Evolutionary conservation across 2,329 filamentous ascomycete genomes (phyloP).

Genomic region (Aspergillus ruber): DNA sequence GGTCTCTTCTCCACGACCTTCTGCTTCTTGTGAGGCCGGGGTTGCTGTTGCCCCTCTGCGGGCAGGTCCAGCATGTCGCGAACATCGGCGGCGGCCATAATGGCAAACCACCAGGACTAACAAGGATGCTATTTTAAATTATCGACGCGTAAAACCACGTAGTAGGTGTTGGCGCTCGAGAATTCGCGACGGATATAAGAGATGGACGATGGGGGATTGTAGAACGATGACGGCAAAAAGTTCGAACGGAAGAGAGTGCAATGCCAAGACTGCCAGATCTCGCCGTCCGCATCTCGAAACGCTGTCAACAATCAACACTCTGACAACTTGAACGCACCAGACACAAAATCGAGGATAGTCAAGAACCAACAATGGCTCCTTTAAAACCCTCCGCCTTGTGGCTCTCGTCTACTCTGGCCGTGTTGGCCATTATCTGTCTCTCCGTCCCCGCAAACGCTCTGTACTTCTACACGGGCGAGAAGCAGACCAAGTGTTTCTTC

Average conservation of each 20-base stretch:
- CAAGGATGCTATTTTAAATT: not conserved
- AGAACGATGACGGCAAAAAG: not conserved
- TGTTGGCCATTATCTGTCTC: constrained; percentile 59
- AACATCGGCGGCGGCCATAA: constrained; percentile 71
- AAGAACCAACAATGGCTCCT: constrained; percentile 24
- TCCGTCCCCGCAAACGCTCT: constrained; percentile 67
- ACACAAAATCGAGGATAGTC: not conserved
- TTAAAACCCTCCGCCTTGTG: constrained; percentile 32
- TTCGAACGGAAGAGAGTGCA: not conserved
- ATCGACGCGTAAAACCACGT: not conserved
- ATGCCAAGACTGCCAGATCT: constrained; percentile 24
- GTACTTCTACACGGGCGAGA: constrained; percentile 91
- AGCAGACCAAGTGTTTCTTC: constrained; percentile 87
- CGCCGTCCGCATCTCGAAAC: constrained; percentile 5
- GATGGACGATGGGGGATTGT: not conserved
- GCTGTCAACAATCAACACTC: constrained; percentile 3
- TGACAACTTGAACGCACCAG: not conserved
- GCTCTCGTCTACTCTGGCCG: constrained; percentile 46
- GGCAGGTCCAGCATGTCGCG: constrained; percentile 83
- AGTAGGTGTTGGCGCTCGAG: too few species aligned
- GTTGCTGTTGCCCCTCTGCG: constrained; percentile 45
- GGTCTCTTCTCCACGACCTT: constrained; percentile 57
- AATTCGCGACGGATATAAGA: constrained; percentile 5
- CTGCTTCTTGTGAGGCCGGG: constrained; percentile 65
- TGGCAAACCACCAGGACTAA: constrained; percentile 14